Evolutionary conservation across 306 rosid genomes (phyloP).

Genomic region (Pachyrhizus erosus): DNA sequence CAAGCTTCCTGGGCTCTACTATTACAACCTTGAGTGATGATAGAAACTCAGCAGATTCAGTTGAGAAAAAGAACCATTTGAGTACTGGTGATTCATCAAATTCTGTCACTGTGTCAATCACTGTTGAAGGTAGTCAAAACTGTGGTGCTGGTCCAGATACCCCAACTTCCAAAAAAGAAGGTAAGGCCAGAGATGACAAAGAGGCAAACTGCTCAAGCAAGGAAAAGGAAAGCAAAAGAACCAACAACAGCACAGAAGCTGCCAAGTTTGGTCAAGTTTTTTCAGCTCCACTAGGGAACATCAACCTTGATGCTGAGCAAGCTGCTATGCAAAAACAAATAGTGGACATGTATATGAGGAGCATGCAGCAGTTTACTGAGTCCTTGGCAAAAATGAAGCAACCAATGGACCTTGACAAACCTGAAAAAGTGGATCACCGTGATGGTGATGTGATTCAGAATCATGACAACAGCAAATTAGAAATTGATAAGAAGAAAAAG

Average conservation of each 20-base stretch:
- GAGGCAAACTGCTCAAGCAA: slow-evolving; percentile 50
- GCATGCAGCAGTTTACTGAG: slow-evolving; percentile 90
- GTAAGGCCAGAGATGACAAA: slow-evolving; percentile 51
- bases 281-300: slow-evolving; percentile 72
- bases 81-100: slow-evolving; percentile 44
- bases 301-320: slow-evolving; percentile 76
- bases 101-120: slow-evolving; percentile 44
- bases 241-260: slow-evolving; percentile 38
- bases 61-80: slow-evolving; percentile 59
- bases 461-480: slow-evolving; percentile 51
- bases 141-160: slow-evolving; percentile 61
- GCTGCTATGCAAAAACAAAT: slow-evolving; percentile 87
- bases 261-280: slow-evolving; percentile 64
- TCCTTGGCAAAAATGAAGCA: slow-evolving; percentile 91
- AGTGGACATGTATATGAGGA: slow-evolving; percentile 90
- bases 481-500: slow-evolving; percentile 67
- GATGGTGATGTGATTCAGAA: slow-evolving; percentile 60
- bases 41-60: slow-evolving; percentile 68
- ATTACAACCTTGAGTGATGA: slow-evolving; percentile 82
- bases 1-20: slow-evolving; percentile 76
- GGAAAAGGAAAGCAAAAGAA: slow-evolving; percentile 48
- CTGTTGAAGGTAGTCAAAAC: slow-evolving; percentile 50
- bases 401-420: slow-evolving; percentile 79
- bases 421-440: slow-evolving; percentile 54
- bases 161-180: slow-evolving; percentile 72